Evolutionary conservation across 2,329 filamentous ascomycete genomes (phyloP), one percentile per base, ranked within the genome.

Genomic region (Cytospora leucostoma): DNA sequence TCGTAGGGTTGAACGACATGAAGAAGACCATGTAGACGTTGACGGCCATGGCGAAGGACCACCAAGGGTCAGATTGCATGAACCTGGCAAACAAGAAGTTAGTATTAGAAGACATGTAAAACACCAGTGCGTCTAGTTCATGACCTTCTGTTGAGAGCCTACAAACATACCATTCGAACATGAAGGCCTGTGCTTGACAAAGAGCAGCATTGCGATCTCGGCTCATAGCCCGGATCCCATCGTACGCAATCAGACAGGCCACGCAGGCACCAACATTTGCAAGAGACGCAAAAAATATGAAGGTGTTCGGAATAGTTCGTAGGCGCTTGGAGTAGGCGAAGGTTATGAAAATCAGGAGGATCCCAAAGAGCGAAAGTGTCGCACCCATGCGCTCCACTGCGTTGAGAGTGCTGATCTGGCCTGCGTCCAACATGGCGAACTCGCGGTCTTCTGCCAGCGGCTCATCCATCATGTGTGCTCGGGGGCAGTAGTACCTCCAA

Each of bases 31-130:
- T 81, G 70, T 89, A 91, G 66, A 94, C 91, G 70, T 94, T 95
- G 71, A 89, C 80, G 3, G 91, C 90, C 91, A 95, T 94, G 67
- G 89, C 89, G 60, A 93, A 84, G 0, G 89, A 90, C 90, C 88
- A 93, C 77, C 90, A 83, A 0, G 88, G 86, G 74, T 92, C 89
- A 6, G 88, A 89, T 68, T 89, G 88, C 84, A 91, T 89, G 74
- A 92, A 92, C 85, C 88, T 91, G 66, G 11, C 12, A n/a, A 32
- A 6, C n/a, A 50, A 12, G 19, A 32, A n/a, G 13, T 47, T 19
- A 21, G 10, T 5, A 8, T 55, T 12, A 55, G 51, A 7, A 13
- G 13, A 13, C 4, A 2, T n/a, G n/a, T 27, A 27, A 5, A 5
- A 3, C 13, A 40, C 2, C 27, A 3, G 27, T 27, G 27, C 27